Evolutionary conservation across 768 basidiomycete genomes (phyloP).

Genomic region (Nevesoporus exiguus): DNA sequence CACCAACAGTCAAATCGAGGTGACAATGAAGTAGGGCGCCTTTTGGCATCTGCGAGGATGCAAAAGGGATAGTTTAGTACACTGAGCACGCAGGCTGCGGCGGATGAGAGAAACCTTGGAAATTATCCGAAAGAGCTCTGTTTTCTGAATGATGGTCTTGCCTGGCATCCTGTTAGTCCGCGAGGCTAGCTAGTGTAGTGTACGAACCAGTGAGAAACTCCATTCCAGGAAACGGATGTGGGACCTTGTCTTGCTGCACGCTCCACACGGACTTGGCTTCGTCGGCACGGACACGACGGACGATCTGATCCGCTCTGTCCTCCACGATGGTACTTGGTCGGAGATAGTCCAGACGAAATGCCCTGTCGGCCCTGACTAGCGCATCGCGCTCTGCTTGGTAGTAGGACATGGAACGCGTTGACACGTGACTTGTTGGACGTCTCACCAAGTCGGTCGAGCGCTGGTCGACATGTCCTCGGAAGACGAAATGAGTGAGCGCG

Average conservation of each 20-base stretch:
- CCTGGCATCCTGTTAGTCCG: constrained; percentile 31
- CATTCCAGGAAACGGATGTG: constrained; percentile 74
- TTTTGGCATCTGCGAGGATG: constrained; percentile 64
- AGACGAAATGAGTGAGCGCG: constrained; percentile 30
- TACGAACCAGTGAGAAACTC: constrained; percentile 65
- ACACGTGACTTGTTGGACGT: constrained; percentile 10
- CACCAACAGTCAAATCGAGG: constrained; percentile 69
- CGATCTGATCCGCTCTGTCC: constrained; percentile 51
- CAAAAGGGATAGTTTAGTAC: background rate
- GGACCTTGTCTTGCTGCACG: constrained; percentile 47
- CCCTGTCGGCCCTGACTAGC: constrained; percentile 41
- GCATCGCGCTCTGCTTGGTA: constrained; percentile 27
- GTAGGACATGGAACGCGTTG: background rate
- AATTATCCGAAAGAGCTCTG: constrained; percentile 58
- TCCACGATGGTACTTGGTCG: constrained; percentile 38
- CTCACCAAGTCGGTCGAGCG: no score
- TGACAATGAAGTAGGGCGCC: constrained; percentile 74
- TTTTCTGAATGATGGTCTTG: constrained; percentile 54
- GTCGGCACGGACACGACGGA: constrained; percentile 49
- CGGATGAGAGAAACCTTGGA: constrained; percentile 42
- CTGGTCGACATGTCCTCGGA: constrained; percentile 28
- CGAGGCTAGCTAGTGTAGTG: background rate
- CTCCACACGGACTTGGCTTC: constrained; percentile 63
- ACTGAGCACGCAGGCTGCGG: background rate
- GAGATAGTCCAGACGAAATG: constrained; percentile 46